Evolutionary conservation across 768 basidiomycete genomes (phyloP).

Genomic region (Podaxis sp.): DNA sequence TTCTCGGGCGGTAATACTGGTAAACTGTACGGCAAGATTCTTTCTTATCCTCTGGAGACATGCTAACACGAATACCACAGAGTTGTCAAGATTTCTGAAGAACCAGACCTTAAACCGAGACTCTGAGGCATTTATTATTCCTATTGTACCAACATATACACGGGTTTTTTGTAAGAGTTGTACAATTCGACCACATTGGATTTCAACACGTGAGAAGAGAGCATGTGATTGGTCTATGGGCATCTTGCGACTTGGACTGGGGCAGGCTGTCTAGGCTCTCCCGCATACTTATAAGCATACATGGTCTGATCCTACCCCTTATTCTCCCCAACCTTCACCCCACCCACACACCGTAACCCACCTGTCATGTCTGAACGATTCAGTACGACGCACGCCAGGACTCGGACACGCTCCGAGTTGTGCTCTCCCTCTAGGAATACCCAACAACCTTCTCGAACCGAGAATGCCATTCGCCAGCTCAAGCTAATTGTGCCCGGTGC

Average conservation of each 20-base stretch:
- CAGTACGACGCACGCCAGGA: background rate
- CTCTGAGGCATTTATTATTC: constrained; percentile 21
- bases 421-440: constrained; percentile 15
- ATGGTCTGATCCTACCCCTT: background rate
- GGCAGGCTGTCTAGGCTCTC: background rate
- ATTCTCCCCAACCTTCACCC: background rate
- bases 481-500: constrained; percentile 76
- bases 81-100: constrained; percentile 55
- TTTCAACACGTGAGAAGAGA: background rate
- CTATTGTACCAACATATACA: background rate
- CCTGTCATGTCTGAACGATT: background rate
- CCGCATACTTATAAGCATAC: background rate
- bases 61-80: constrained; percentile 26
- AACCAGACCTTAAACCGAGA: constrained; percentile 25
- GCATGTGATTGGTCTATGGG: background rate
- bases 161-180: too few relatives aligned
- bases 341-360: background rate
- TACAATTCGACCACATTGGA: background rate
- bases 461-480: constrained; percentile 62
- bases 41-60: background rate
- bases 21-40: constrained; percentile 48
- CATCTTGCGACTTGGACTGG: background rate
- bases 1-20: constrained; percentile 78
- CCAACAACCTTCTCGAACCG: constrained; percentile 25
- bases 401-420: background rate